phyloP scores from a whole-genome alignment of 2,329 filamentous ascomycete genomes.

The Nemania diffusa region DNA sequence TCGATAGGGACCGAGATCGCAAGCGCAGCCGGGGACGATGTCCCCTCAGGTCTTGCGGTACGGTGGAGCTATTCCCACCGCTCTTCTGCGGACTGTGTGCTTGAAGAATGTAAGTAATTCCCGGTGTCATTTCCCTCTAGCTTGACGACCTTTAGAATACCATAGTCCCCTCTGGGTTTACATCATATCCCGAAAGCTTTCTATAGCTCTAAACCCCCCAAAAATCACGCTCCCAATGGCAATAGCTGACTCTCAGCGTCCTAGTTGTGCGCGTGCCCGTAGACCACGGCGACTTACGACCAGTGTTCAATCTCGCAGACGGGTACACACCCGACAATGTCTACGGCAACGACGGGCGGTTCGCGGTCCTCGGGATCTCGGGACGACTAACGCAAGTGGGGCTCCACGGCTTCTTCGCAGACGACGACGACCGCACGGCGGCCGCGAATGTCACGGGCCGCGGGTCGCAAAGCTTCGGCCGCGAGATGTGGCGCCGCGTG shows the following conservation, averaged over 20 bases:
- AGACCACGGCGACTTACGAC: neutral
- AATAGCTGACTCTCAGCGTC: neutral
- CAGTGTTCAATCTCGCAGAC: neutral
- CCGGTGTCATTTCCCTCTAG: neutral
- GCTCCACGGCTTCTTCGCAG: conserved; percentile 1
- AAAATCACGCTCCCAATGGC: neutral
- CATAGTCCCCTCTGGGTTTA: neutral
- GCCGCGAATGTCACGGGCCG: conserved; percentile 16
- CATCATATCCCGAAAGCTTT: neutral
- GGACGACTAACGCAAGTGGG: conserved; percentile 5
- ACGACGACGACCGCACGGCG: conserved; percentile 11
- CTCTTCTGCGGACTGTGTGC: neutral
- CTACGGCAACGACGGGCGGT: conserved; percentile 13
- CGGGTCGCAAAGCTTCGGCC: conserved; percentile 7
- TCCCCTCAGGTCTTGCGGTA: neutral
- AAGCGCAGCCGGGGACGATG: neutral
- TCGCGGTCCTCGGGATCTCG: conserved; percentile 4
- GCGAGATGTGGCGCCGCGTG: conserved; percentile 21
- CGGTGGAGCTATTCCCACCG: conserved; percentile 3
- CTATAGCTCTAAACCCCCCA: neutral
- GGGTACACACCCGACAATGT: conserved; percentile 9
- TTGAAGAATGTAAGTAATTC: conserved; percentile 1
- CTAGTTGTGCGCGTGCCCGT: conserved; percentile 9
- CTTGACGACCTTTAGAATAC: neutral
- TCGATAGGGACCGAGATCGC: conserved; percentile 13